Evolutionary conservation across 2,329 filamentous ascomycete species (phyloP).

Genomic region (Fusarium sororula): DNA sequence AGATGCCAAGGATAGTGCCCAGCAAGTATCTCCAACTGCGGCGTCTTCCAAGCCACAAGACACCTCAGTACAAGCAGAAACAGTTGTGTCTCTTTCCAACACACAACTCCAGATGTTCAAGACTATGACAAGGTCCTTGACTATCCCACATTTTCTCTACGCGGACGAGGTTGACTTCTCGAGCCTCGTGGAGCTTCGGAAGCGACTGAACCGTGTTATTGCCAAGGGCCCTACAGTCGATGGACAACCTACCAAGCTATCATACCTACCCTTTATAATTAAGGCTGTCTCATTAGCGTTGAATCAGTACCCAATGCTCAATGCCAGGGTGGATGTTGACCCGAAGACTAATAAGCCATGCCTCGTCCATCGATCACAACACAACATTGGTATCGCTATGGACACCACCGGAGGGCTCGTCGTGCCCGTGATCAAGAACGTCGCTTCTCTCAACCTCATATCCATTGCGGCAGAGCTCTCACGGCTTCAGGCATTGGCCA

Average conservation of each 20-base stretch:
- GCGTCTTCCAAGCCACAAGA: slow-evolving; percentile 32
- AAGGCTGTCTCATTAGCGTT: slow-evolving; percentile 92
- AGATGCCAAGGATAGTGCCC: slow-evolving; percentile 48
- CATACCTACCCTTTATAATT: slow-evolving; percentile 92
- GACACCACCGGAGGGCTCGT: slow-evolving; percentile 89
- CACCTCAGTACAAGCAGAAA: slow-evolving; percentile 70
- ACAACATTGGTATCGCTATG: slow-evolving; percentile 97
- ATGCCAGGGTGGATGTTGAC: slow-evolving; percentile 78
- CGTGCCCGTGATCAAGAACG: slow-evolving; percentile 90
- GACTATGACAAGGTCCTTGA: slow-evolving; percentile 90
- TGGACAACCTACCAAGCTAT: slow-evolving; percentile 70
- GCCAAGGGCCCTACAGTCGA: slow-evolving; percentile 56
- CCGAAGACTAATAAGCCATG: slow-evolving; percentile 70
- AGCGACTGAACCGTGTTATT: slow-evolving; percentile 75
- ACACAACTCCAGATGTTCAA: slow-evolving; percentile 97
- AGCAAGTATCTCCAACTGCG: slow-evolving; percentile 36
- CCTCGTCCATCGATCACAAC: slow-evolving; percentile 80
- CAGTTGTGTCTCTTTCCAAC: slow-evolving; percentile 73
- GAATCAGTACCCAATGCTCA: slow-evolving; percentile 84
- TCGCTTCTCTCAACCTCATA: slow-evolving; percentile 78
- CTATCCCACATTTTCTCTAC: slow-evolving; percentile 95
- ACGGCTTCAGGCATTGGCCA: slow-evolving; percentile 77
- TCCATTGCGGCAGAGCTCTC: slow-evolving; percentile 80
- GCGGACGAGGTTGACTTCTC: slow-evolving; percentile 89
- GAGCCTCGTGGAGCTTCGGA: slow-evolving; percentile 75